Evolutionary conservation across 768 basidiomycete genomes (phyloP), one percentile per base, ranked within the genome.

Genomic region (Dendrothele bispora): DNA sequence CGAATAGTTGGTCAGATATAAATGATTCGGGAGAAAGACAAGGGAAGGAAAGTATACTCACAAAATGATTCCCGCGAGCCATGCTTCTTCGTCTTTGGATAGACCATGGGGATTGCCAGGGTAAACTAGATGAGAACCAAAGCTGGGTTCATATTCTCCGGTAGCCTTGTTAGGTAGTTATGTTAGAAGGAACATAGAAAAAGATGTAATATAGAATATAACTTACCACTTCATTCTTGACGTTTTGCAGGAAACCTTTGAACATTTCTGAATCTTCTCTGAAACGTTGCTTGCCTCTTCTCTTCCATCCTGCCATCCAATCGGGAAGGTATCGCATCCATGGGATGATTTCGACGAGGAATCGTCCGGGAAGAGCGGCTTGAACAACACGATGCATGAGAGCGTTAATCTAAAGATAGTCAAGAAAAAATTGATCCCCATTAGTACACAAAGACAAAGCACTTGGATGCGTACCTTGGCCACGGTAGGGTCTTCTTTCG

Each of bases 281-380:
- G 38, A 39, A 39, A 11, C 20, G 21, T 39, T 45, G 44, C 21
- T 37, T 29, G 10, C 52, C 61, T 3, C 55, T 48, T 17, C 45
- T 32, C 44, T 61, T 63, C 61, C 61, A 63, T 17, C 32, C 44
- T n/a, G 61, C 57, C 49, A 63, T 22, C 40, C 41, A 55, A 4
- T 35, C 18, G 1, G 65, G 65, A 5, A 66, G 22, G 36, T 60
- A 49, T 37, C 46, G 46, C 55, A 66, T 58, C 50, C 54, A 61
- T 4, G 63, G 57, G 28, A 66, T 60, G 34, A 60, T 50, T 46
- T 66, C 65, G 27, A 66, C 65, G 22, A 62, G 18, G 46, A 59
- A 59, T n/a, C 55, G 53, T 10, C 68, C 67, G 20, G 66, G 68
- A 38, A 55, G 53, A 6, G 55, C 54, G 6, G 67, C 64, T 6